These are phyloP conservation scores for Polysphondylium violaceum DNA, from an alignment of 78 protist genomes.

Conservation along the genomic window DNA sequence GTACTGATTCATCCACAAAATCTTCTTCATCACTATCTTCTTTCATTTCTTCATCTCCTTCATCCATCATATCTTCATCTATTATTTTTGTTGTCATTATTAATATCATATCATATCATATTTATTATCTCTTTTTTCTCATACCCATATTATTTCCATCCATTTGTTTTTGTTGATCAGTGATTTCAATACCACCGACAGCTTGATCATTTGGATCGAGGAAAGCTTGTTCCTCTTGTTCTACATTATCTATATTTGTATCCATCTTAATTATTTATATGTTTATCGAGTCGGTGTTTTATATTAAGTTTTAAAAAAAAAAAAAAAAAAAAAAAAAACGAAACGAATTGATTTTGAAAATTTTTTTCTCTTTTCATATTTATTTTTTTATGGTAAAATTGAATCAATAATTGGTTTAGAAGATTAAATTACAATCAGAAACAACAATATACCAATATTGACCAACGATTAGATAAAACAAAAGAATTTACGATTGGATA, in stretches of 20 bases:
- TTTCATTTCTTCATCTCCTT: not conserved
- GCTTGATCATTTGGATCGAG: conserved; percentile 17
- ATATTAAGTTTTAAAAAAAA: not conserved
- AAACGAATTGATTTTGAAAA: not conserved
- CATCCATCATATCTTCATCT: conserved; percentile 41
- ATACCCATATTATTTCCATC: not conserved
- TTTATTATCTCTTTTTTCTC: too few species aligned
- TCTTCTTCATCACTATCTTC: conserved; percentile 39
- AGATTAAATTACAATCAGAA: not conserved
- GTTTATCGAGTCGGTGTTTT: not conserved
- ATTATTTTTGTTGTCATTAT: too few species aligned
- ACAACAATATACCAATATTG: too few species aligned
- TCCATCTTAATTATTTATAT: conserved; percentile 3
- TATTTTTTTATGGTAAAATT: too few species aligned
- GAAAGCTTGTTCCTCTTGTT: not conserved
- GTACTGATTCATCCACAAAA: conserved; percentile 79
- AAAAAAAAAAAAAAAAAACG: not conserved
- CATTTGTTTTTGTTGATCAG: conserved; percentile 3
- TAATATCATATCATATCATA: too few species aligned
- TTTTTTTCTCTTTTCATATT: not conserved
- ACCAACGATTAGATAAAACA: too few species aligned
- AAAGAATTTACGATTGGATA: too few species aligned
- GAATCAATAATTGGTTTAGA: not conserved
- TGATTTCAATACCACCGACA: conserved; percentile 13
- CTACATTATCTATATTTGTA: not conserved